Evolutionary conservation across 306 rosid genomes (phyloP), one percentile per base, ranked within the genome.

Genomic region (Castanea mollissima): DNA sequence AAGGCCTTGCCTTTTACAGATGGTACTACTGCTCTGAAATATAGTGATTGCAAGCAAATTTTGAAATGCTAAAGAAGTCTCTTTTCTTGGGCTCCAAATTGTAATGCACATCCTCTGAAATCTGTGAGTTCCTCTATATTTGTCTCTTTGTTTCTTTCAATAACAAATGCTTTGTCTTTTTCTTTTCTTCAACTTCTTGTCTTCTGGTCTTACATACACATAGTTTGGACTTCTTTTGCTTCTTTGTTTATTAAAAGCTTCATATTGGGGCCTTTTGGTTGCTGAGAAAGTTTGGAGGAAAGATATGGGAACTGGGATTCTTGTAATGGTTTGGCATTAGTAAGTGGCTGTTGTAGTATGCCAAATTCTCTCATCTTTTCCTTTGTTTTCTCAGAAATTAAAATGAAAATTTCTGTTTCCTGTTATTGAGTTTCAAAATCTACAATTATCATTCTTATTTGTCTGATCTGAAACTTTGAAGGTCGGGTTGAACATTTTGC

Each of bases 61-160:
- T 49, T 49, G 54, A 11, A 13, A 15, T 25, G 73, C 32, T 21
- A 41, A 49, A 19, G 57, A 58, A 77, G 76, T 2, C 75, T 76
- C 31, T 68, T 80, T 44, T 76, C 60, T 55, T 69, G 62, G 64
- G 58, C 78, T 80, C 46, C 11, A 49, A 49, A 12, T 16, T 49
- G 79, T 70, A 86, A 86, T 84, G 88, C 75, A 76, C 9, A 3
- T 71, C 55, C 78, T 55, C 76, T 74, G 54, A 71, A 79, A 34
- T 74, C 89, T 35, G 78, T 83, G 73, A 88, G 90, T 88, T 55
- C 51, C 67, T 3, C 79, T 38, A 38, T 2, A 38, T 11, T 7
- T 8, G 44, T 44, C 74, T 38, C 44, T 19, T 4, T 46, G n/a
- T 59, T 70, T 20, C 31, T 67, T n/a, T 10, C 13, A 68, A 68